Conservation (phyloP, 306 rosid species). For the Canavalia ensiformis region DNA sequence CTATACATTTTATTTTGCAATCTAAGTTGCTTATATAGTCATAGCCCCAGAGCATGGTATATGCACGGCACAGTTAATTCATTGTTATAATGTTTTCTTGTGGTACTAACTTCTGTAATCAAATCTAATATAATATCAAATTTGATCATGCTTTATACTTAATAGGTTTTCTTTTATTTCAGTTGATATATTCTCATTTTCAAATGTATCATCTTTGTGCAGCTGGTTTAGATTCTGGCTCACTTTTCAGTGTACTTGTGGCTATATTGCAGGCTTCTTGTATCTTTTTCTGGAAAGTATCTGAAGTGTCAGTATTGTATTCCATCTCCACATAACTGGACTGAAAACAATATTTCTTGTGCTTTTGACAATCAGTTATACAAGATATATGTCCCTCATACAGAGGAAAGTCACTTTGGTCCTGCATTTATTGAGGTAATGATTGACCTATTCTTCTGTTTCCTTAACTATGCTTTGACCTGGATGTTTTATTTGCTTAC, state of each 20-base stretch:
- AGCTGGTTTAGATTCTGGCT: constrained; percentile 34
- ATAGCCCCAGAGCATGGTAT: background rate
- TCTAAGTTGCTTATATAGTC: background rate
- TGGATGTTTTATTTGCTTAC: constrained; percentile 23
- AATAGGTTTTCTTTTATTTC: constrained; percentile 29
- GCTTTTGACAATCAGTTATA: constrained; percentile 69
- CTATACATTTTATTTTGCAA: constrained; percentile 14
- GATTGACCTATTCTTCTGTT: constrained; percentile 34
- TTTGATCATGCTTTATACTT: constrained; percentile 8
- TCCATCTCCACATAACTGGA: constrained; percentile 61
- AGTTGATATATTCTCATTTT: constrained; percentile 33
- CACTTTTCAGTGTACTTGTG: constrained; percentile 36
- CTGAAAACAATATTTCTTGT: constrained; percentile 58
- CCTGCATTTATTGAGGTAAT: constrained; percentile 96
- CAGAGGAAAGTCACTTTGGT: constrained; percentile 72
- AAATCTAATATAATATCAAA: constrained; percentile 22
- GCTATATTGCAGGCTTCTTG: constrained; percentile 76
- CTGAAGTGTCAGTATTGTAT: constrained; percentile 61
- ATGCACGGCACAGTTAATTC: background rate
- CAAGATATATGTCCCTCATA: constrained; percentile 77
- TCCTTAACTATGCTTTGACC: constrained; percentile 31
- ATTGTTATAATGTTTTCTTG: constrained; percentile 6
- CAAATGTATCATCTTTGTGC: constrained; percentile 15
- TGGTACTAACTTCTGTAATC: background rate
- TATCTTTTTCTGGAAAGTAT: constrained; percentile 93